Conservation (phyloP, 73 alveolate species). For the Tetrahymena elliotti region DNA sequence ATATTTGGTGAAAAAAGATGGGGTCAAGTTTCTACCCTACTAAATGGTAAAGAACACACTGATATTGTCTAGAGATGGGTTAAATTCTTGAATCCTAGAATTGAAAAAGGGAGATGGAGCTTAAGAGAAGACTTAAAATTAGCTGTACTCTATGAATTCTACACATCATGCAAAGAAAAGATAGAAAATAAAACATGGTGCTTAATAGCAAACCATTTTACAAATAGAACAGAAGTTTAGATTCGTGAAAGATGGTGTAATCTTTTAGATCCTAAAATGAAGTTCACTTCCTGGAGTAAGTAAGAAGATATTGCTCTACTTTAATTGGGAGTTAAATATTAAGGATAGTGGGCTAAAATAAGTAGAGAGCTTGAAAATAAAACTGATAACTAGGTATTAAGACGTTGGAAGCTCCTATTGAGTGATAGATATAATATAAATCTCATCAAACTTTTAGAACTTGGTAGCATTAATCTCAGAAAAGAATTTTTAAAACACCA, state of each 20-base stretch:
- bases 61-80: constrained; percentile 48
- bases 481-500: background rate
- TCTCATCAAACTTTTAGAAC: background rate
- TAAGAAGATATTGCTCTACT: constrained; percentile 70
- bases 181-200: constrained; percentile 50
- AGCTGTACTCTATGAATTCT: constrained; percentile 57
- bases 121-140: constrained; percentile 71
- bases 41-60: background rate
- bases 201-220: constrained; percentile 59
- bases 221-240: constrained; percentile 86
- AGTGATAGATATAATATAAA: background rate
- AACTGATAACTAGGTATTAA: background rate
- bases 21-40: background rate
- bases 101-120: constrained; percentile 75
- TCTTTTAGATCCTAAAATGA: constrained; percentile 77
- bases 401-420: background rate
- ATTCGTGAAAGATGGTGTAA: constrained; percentile 92
- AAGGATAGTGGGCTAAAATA: background rate
- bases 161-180: constrained; percentile 46
- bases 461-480: background rate
- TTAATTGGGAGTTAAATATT: background rate
- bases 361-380: background rate
- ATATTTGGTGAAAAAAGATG: background rate
- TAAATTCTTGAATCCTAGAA: constrained; percentile 64
- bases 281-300: constrained; percentile 69